Evolutionary conservation across 1,284 basidiomycete genomes (phyloP), one percentile per base, ranked within the genome.

Genomic region (Cutaneotrichosporon dermatis): DNA sequence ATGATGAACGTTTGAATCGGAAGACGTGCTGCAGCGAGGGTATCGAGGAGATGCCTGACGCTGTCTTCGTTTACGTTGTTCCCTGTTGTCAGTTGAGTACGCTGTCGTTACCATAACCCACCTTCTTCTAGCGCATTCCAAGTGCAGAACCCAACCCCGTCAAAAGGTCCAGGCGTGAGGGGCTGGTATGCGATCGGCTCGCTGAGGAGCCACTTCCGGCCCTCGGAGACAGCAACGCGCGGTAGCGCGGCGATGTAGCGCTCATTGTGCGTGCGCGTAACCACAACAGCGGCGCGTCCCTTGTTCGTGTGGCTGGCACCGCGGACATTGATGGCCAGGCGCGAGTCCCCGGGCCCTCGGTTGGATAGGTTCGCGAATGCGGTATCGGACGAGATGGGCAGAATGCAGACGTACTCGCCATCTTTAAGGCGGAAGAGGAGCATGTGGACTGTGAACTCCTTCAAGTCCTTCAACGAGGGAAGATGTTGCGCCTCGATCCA

Each of bases 1-100:
- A 74, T 69, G 16, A 74, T 57, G 58, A 68, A 73, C 1, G 66
- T 64, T 44, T 67, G 64, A 40, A 72, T 65, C 5, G 71, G 71
- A 10, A 67, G 41, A 11, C 45, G 39, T 5, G 55, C 55, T 2
- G 2, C 10, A 11, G 25, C 41, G 36, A 62, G 58, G 2, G 56
- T 52, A 33, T 57, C 51, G 11, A 61, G 41, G 13, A 63, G 59
- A 1, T 53, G 11, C 1, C 41, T 10, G 11, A 66, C 50, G 44
- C 59, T 60, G 11, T 12, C 36, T 4, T 51, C 51, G 1, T 56
- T 60, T 4, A 60, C 55, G 40, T 49, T 37, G 7, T 45, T 48
- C 4, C 40, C 50, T 54, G 25, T 25, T 11, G 8, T 9, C 39
- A 9, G 12, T 9, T 7, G 4, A 9, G 9, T 36, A 12, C 10